Evolutionary conservation across 2,329 filamentous ascomycete genomes (phyloP).

Genomic region (Penicillium crustosum): DNA sequence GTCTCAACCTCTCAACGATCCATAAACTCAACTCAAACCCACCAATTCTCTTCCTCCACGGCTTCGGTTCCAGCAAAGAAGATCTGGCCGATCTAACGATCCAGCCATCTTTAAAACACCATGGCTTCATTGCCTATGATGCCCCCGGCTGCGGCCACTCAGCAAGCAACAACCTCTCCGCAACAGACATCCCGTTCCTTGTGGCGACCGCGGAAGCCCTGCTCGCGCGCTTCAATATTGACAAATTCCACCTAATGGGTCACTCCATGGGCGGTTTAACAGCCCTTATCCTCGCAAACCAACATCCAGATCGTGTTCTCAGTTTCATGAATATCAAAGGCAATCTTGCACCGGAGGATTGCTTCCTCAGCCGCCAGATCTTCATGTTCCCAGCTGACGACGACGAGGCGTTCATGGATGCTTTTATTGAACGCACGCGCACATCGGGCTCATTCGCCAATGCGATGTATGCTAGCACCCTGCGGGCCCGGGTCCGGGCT

Average conservation of each 20-base stretch:
- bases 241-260: constrained; percentile 25
- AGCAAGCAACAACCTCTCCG: constrained; percentile 17
- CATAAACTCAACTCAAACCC: constrained; percentile 18
- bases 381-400: constrained; percentile 19
- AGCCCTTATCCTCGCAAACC: constrained; percentile 22
- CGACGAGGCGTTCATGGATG: constrained; percentile 18
- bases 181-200: constrained; percentile 26
- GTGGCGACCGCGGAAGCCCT: constrained; percentile 24
- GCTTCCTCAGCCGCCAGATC: constrained; percentile 29
- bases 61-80: constrained; percentile 31
- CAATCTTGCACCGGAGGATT: constrained; percentile 28
- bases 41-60: constrained; percentile 27
- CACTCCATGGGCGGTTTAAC: constrained; percentile 31
- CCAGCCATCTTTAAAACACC: constrained; percentile 16
- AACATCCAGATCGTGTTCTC: constrained; percentile 14
- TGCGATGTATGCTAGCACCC: constrained; percentile 22
- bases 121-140: constrained; percentile 25
- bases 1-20: constrained; percentile 22
- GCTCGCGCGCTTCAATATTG: constrained; percentile 21
- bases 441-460: constrained; percentile 12
- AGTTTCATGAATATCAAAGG: constrained; percentile 30
- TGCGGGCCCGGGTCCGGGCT: constrained; percentile 18
- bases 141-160: constrained; percentile 28
- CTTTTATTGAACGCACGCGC: constrained; percentile 21
- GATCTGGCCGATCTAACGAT: constrained; percentile 22